A percentile compares a stretch with the other conserved stretches of the same genome.
Evolutionary conservation across 2,329 filamentous ascomycete species (phyloP).

Genomic region (Ophiostoma australiae): DNA sequence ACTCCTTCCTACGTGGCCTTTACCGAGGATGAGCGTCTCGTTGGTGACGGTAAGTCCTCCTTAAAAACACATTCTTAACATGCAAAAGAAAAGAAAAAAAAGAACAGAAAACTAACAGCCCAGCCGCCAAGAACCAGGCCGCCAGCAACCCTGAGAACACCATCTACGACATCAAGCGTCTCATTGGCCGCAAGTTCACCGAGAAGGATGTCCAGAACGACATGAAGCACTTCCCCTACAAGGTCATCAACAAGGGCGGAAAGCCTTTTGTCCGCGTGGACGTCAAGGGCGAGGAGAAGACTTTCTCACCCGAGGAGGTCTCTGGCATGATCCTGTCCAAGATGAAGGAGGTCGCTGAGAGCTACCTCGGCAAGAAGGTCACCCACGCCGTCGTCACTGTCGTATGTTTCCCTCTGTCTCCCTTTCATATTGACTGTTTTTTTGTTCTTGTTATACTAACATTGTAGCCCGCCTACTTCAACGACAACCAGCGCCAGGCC

Average conservation of each 20-base stretch:
- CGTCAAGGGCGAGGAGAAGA: slow-evolving; percentile 49
- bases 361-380: slow-evolving; percentile 75
- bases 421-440: neutral
- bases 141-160: slow-evolving; percentile 71
- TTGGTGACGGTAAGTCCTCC: slow-evolving; percentile 64
- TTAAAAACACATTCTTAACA: neutral
- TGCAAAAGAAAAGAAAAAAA: too few relatives aligned
- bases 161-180: slow-evolving; percentile 78
- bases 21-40: slow-evolving; percentile 92
- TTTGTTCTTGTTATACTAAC: neutral
- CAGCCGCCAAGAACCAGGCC: slow-evolving; percentile 86
- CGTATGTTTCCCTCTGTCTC: slow-evolving; percentile 22
- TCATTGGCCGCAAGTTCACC: slow-evolving; percentile 77
- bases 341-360: slow-evolving; percentile 65
- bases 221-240: slow-evolving; percentile 98
- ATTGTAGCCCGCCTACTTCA: slow-evolving; percentile 81
- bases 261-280: slow-evolving; percentile 81
- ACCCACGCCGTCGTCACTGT: slow-evolving; percentile 89
- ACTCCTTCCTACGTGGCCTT: slow-evolving; percentile 94
- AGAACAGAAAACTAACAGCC: neutral
- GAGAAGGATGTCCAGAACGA: slow-evolving; percentile 88
- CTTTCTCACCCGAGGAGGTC: slow-evolving; percentile 59
- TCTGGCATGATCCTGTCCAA: slow-evolving; percentile 57
- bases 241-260: slow-evolving; percentile 80
- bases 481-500: slow-evolving; percentile 93